Evolutionary conservation across 768 basidiomycete species (phyloP).

Genomic region (Atractiella rhizophila): DNA sequence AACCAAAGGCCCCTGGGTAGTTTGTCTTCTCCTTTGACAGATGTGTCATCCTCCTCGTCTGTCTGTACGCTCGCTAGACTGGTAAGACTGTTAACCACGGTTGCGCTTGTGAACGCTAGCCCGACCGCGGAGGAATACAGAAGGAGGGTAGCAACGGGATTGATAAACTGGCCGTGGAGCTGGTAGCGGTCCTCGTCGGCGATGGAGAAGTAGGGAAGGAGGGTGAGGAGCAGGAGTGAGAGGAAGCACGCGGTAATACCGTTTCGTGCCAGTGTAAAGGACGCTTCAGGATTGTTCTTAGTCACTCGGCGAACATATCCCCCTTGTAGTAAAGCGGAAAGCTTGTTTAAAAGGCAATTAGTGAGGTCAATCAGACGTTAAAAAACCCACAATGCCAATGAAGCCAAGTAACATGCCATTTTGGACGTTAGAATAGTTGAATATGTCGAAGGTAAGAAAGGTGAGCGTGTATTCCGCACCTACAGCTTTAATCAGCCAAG

Average conservation of each 20-base stretch:
- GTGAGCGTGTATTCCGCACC: slow-evolving; percentile 92
- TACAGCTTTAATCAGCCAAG: slow-evolving; percentile 6
- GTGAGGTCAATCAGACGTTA: slow-evolving; percentile 37
- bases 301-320: slow-evolving; percentile 67
- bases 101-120: slow-evolving; percentile 81
- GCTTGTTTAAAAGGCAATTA: slow-evolving; percentile 4
- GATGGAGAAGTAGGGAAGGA: slow-evolving; percentile 36
- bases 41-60: slow-evolving; percentile 39
- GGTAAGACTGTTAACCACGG: slow-evolving; percentile 79
- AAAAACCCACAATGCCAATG: no score
- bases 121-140: slow-evolving; percentile 43
- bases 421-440: slow-evolving; percentile 27
- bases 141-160: slow-evolving; percentile 3
- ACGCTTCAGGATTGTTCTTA: slow-evolving; percentile 45
- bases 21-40: slow-evolving; percentile 66
- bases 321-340: slow-evolving; percentile 51
- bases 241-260: slow-evolving; percentile 50
- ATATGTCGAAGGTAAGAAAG: slow-evolving; percentile 73
- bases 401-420: slow-evolving; percentile 62
- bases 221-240: slow-evolving; percentile 43
- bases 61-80: slow-evolving; percentile 75
- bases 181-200: slow-evolving; percentile 33
- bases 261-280: slow-evolving; percentile 52
- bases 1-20: no score
- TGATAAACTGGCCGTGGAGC: no score